phyloP scores from a whole-genome alignment of 768 basidiomycete genomes.

The Tulasnella sp. region DNA sequence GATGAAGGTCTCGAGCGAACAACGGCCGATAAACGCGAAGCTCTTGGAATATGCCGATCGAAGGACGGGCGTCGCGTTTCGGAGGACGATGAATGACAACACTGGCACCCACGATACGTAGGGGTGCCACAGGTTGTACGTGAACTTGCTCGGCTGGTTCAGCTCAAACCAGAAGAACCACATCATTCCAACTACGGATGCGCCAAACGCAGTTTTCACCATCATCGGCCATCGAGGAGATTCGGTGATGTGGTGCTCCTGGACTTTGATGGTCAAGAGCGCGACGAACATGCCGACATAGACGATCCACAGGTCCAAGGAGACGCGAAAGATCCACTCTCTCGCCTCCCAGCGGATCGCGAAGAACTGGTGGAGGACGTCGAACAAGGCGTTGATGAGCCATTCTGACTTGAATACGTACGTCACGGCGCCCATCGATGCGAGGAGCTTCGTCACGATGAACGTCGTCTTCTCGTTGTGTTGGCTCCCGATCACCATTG shows the following conservation, averaged over 20 bases:
- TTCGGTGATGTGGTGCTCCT: constrained; percentile 59
- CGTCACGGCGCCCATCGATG: constrained; percentile 53
- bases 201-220: constrained; percentile 38
- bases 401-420: constrained; percentile 52
- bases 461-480: constrained; percentile 62
- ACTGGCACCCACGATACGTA: constrained; percentile 76
- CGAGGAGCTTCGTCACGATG: constrained; percentile 55
- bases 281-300: constrained; percentile 79
- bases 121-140: constrained; percentile 78
- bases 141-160: constrained; percentile 61
- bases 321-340: constrained; percentile 85
- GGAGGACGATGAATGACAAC: constrained; percentile 57
- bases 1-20: constrained; percentile 86
- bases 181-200: constrained; percentile 42
- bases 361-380: constrained; percentile 50
- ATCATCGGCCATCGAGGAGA: constrained; percentile 51
- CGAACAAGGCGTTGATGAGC: constrained; percentile 55
- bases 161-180: constrained; percentile 85
- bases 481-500: constrained; percentile 56
- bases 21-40: constrained; percentile 75
- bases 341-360: constrained; percentile 71
- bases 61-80: constrained; percentile 60
- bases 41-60: constrained; percentile 56
- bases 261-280: constrained; percentile 59
- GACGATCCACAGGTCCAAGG: constrained; percentile 80